phyloP scores from a whole-genome alignment of 1,284 basidiomycete genomes.

The Dichomitus squalens region DNA sequence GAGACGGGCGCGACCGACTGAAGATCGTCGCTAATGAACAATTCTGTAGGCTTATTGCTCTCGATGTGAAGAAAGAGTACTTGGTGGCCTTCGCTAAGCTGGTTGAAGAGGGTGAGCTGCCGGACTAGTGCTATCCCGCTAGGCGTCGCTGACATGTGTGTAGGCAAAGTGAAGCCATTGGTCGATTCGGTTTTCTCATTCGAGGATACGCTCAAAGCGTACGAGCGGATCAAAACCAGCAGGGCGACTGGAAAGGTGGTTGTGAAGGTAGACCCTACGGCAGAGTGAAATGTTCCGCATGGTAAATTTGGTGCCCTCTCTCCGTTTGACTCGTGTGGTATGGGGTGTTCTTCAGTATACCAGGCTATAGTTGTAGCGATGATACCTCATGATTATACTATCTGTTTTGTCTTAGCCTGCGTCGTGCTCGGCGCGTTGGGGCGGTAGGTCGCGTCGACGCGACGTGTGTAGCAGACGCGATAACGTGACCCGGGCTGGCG shows the following conservation, averaged over 20 bases:
- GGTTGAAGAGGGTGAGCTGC: slow-evolving; percentile 44
- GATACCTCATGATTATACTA: not conserved
- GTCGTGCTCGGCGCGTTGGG: too few species aligned
- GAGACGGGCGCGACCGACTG: not conserved
- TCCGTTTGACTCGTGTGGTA: not conserved
- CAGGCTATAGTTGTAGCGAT: not conserved
- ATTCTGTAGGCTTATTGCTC: slow-evolving; percentile 31
- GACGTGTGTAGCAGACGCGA: slow-evolving; percentile 5
- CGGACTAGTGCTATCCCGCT: not conserved
- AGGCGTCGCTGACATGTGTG: not conserved
- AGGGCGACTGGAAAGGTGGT: slow-evolving; percentile 68
- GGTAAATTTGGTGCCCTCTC: not conserved
- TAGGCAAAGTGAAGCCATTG: slow-evolving; percentile 55
- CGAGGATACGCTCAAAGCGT: slow-evolving; percentile 59
- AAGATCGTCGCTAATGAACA: not conserved
- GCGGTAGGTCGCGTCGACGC: too few species aligned
- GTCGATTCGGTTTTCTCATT: slow-evolving; percentile 66
- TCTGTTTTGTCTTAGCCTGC: too few species aligned
- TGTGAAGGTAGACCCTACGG: slow-evolving; percentile 32
- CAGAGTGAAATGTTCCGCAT: slow-evolving; percentile 1
- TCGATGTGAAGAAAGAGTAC: slow-evolving; percentile 32
- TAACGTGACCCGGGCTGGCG: slow-evolving; percentile 19
- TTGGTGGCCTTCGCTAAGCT: slow-evolving; percentile 41
- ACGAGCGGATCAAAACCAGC: slow-evolving; percentile 55
- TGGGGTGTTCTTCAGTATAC: too few species aligned